A percentile compares a stretch with the other conserved stretches of the same genome.
phyloP scores from a whole-genome alignment of 495 filamentous ascomycete species.

The Sordaria brevicollis region DNA sequence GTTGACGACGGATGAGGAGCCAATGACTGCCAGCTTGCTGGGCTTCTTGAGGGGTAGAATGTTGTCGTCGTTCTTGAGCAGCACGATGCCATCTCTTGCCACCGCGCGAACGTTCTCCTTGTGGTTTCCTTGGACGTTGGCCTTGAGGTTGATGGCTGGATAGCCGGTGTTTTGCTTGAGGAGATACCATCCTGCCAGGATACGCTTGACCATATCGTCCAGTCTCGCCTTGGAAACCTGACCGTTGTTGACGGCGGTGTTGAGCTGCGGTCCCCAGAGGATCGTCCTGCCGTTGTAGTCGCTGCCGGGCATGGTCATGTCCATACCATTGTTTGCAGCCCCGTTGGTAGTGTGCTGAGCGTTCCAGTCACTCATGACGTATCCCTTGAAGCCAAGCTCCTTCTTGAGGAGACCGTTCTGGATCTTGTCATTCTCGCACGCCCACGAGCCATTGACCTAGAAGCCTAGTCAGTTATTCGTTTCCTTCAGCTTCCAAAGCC shows the following conservation, averaged over 20 bases:
- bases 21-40: slow-evolving; percentile 53
- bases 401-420: slow-evolving; percentile 34
- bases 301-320: slow-evolving; percentile 48
- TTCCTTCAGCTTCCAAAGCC: background rate
- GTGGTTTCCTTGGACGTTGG: slow-evolving; percentile 44
- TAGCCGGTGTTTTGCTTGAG: slow-evolving; percentile 42
- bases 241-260: slow-evolving; percentile 37
- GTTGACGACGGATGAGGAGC: slow-evolving; percentile 64
- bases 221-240: slow-evolving; percentile 34
- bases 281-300: slow-evolving; percentile 34
- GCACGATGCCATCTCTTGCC: slow-evolving; percentile 54
- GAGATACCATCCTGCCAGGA: slow-evolving; percentile 45
- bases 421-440: slow-evolving; percentile 49
- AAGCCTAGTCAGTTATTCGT: background rate
- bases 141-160: slow-evolving; percentile 37
- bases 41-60: slow-evolving; percentile 53
- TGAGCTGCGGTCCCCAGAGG: slow-evolving; percentile 38
- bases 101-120: slow-evolving; percentile 48
- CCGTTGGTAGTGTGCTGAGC: slow-evolving; percentile 42
- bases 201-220: slow-evolving; percentile 46
- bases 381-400: slow-evolving; percentile 41
- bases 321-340: slow-evolving; percentile 38
- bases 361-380: slow-evolving; percentile 46
- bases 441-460: slow-evolving; percentile 43
- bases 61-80: slow-evolving; percentile 62